Evolutionary conservation across 2,329 filamentous ascomycete species (phyloP), one percentile per base, ranked within the genome.

Genomic region (Phaeoacremonium minimum): DNA sequence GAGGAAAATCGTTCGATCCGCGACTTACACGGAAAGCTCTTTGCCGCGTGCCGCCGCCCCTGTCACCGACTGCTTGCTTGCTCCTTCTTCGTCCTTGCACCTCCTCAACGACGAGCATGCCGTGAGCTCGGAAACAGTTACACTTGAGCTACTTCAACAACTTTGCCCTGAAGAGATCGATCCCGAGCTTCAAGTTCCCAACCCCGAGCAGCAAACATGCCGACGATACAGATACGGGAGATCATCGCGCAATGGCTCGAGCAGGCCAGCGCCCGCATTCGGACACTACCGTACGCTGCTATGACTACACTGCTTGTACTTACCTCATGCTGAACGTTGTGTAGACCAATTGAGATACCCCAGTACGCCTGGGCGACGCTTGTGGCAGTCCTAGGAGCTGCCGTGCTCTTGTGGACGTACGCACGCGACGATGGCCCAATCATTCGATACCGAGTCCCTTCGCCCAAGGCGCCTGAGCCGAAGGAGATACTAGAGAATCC

Each of bases 381-480:
- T 9, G 36, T 28, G 28, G 32, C 42, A 9, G n/a, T 26, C 19
- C 22, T 44, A 31, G 31, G 29, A 8, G 32, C 39, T 11, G 13
- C 39, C 4, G 30, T 20, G 1, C 4, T 42, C 18, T 22, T 34
- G 6, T 28, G 36, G 12, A 38, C 32, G 30, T 28, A 41, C 9
- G 36, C 15, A 16, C 28, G 60, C 33, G 55, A 61, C 37, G 53
- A 58, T 28, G 61, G 64, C 36, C 54, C 50, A 45, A 64, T 73
- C 7, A 72, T 78, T 29, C 66, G 64, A 20, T 89, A 85, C 61
- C 62, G 60, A 31, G 73, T 88, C 18, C 69, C 77, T 5, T 51
- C 73, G 29, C 83, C 85, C n/a, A 75, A 77, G 56, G 60, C 75
- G 45, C 77, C 79, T 36, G 65, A 71, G 56, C 69, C 75, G 38